Evolutionary conservation across 148 eudicot species (phyloP), one percentile per base, ranked within the genome.

Genomic region (Camellia granthamiana): DNA sequence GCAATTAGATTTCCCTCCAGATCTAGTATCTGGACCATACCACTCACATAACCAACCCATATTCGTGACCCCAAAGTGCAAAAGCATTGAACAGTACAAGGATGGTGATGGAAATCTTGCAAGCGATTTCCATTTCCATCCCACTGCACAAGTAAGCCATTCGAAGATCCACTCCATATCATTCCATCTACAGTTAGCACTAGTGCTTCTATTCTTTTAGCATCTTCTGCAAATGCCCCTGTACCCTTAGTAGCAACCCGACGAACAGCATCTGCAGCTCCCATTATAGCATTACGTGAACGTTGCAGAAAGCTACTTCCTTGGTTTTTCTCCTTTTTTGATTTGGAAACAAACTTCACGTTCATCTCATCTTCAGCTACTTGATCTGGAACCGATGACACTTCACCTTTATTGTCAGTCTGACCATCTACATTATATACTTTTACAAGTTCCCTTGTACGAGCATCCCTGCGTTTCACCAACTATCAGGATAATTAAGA

Each of bases 201-300:
- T 55, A 94, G 83, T 11, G 98, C 97, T 86, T 97, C 99, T 7
- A 97, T 94, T 91, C 88, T 94, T 83, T 93, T 96, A 81, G 75
- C 38, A 49, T 97, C 98, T 54, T 97, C 99, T 18, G 80, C 90
- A 73, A 90, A 95, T 7, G 95, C 90, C 54, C 94, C 94, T 0
- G 95, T 81, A 19, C 97, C 92, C 83, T 97, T 92, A 68, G 99
- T 83, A 16, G 98, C 97, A 11, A 90, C 99, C 52, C 99, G 84
- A 10, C 99, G 90, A 66, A 97, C 99, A 79, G 99, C 99, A 87
- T 90, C 99, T 30, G 99, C 99, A 72, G 99, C 99, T 60, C 99
- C 99, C 92, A 97, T 87, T 59, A 97, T 87, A 72, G 99, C 99
- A 78, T 97, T 92, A 13, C 98, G 95, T 64, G 99, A 97, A 71